phyloP scores from a whole-genome alignment of 2,329 filamentous ascomycete genomes.

The Phialophora expanda region DNA sequence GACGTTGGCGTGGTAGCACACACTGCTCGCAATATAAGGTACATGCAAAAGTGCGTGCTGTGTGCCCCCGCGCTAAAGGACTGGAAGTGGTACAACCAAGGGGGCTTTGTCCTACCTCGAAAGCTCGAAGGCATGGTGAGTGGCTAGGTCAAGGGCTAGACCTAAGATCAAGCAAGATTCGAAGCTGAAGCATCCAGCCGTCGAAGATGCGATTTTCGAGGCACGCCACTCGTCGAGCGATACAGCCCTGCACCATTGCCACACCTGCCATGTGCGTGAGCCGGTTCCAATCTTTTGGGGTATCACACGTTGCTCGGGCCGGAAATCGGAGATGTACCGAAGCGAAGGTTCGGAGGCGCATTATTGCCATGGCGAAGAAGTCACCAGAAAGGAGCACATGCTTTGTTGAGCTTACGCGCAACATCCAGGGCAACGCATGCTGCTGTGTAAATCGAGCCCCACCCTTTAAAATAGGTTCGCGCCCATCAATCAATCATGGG shows the following conservation, averaged over 20 bases:
- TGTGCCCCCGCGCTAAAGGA: background rate
- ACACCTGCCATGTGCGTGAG: background rate
- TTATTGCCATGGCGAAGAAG: background rate
- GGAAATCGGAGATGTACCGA: conserved; percentile 2
- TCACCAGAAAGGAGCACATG: background rate
- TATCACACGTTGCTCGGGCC: background rate
- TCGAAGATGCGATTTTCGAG: background rate
- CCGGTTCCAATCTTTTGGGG: background rate
- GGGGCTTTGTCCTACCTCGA: background rate
- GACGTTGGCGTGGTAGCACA: background rate
- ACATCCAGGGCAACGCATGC: conserved; percentile 1
- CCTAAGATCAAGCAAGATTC: background rate
- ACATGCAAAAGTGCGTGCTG: background rate
- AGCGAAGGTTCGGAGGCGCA: conserved; percentile 1
- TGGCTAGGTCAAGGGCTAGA: background rate
- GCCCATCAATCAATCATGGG: background rate
- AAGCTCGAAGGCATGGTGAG: background rate
- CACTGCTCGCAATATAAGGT: background rate
- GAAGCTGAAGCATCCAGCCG: background rate
- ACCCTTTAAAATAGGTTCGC: background rate
- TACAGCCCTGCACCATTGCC: background rate
- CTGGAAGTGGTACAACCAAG: background rate
- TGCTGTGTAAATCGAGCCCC: background rate
- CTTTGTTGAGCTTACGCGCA: conserved; percentile 2
- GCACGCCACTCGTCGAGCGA: background rate